Evolutionary conservation across 2,329 filamentous ascomycete genomes (phyloP).

Genomic region (Knoxdaviesia proteae): DNA sequence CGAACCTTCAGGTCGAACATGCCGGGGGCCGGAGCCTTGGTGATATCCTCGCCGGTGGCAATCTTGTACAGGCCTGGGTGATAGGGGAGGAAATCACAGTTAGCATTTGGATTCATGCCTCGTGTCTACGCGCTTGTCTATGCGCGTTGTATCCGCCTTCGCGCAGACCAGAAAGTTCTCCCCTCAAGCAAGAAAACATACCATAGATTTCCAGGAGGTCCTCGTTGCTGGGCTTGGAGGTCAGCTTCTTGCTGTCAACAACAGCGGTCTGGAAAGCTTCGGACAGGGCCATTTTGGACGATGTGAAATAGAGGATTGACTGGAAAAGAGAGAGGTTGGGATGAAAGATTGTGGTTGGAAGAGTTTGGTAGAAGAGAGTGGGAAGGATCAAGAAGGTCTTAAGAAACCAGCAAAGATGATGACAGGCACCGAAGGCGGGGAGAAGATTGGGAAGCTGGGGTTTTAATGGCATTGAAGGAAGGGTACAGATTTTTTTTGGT

Average conservation of each 20-base stretch:
- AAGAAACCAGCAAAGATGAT: not conserved
- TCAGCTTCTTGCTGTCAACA: slow-evolving; percentile 45
- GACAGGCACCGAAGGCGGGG: too few species aligned
- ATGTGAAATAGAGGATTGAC: slow-evolving; percentile 3
- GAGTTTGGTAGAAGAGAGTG: not conserved
- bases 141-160: too few species aligned
- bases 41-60: slow-evolving; percentile 33
- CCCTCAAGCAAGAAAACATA: slow-evolving; percentile 12
- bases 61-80: slow-evolving; percentile 35
- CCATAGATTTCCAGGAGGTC: slow-evolving; percentile 45
- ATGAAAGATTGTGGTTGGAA: not conserved
- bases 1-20: slow-evolving; percentile 50
- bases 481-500: too few species aligned
- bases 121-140: too few species aligned
- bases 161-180: not conserved
- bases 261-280: slow-evolving; percentile 34
- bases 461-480: too few species aligned
- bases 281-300: slow-evolving; percentile 19
- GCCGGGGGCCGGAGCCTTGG: slow-evolving; percentile 35
- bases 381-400: not conserved
- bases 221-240: slow-evolving; percentile 39
- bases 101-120: not conserved
- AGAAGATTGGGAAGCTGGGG: too few species aligned
- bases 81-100: not conserved
- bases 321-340: not conserved